A percentile compares a stretch with the other conserved stretches of the same genome.
phyloP scores from a whole-genome alignment of 2,329 filamentous ascomycete species.

The Aspergillus neoniger region DNA sequence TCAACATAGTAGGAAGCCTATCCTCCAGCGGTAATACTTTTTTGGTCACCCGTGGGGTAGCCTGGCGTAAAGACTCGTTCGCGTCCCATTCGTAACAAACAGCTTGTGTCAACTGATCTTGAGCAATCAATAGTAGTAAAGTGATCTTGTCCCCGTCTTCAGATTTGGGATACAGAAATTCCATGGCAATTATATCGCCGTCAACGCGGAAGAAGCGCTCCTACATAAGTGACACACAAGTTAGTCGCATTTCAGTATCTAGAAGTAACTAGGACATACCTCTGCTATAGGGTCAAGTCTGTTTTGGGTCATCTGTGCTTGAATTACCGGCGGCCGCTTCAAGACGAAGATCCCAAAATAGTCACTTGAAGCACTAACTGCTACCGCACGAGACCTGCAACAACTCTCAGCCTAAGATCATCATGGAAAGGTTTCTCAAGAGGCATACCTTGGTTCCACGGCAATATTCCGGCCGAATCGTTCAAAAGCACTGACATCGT shows the following conservation, averaged over 20 bases:
- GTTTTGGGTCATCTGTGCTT: slow-evolving; percentile 52
- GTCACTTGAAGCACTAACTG: slow-evolving; percentile 69
- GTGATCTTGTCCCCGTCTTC: slow-evolving; percentile 71
- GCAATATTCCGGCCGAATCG: slow-evolving; percentile 68
- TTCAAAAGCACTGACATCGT: slow-evolving; percentile 54
- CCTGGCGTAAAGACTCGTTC: slow-evolving; percentile 27
- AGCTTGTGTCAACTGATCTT: slow-evolving; percentile 49
- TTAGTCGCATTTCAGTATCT: slow-evolving; percentile 4
- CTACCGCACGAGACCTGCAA: slow-evolving; percentile 57
- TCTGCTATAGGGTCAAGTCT: slow-evolving; percentile 62
- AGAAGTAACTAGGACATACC: slow-evolving; percentile 39
- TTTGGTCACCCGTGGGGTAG: slow-evolving; percentile 31
- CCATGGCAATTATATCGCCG: slow-evolving; percentile 80
- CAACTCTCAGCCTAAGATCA: slow-evolving; percentile 6
- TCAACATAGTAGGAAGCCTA: slow-evolving; percentile 67
- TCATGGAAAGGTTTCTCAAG: not conserved
- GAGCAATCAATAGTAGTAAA: slow-evolving; percentile 65
- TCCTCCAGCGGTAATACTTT: slow-evolving; percentile 38
- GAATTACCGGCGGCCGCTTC: slow-evolving; percentile 56
- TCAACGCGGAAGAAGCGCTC: slow-evolving; percentile 57
- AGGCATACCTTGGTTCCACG: slow-evolving; percentile 72
- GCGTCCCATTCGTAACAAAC: slow-evolving; percentile 59
- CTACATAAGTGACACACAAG: slow-evolving; percentile 25
- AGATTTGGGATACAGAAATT: slow-evolving; percentile 74
- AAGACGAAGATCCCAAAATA: slow-evolving; percentile 73